Evolutionary conservation across 345 rosid species (phyloP), one percentile per base, ranked within the genome.

Genomic region (Chamaenerion angustifolium): DNA sequence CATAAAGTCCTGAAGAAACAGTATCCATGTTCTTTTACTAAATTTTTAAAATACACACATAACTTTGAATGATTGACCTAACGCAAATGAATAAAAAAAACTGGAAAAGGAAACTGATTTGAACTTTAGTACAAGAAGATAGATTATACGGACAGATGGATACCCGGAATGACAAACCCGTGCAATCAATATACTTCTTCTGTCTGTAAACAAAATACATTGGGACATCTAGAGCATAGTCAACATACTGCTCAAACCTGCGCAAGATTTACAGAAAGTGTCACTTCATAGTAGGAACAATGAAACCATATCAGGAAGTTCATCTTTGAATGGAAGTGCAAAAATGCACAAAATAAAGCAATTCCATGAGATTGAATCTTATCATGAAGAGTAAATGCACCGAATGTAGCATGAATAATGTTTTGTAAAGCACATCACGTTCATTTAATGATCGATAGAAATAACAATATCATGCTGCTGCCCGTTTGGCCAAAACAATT

Each of bases 191-290:
- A 60, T 83, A 83, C 71, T 78, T 83, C 73, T 82, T 67, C 57
- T 83, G 72, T 54, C 87, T 77, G 55, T 87, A 90, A 52, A 85
- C 93, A 62, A 87, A 90, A 72, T 86, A 86, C 98, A 87, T 90
- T 42, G 98, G 98, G 66, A 87, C 95, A 66, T 90, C 96, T 21
- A 86, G 96, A 54, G 96, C 98, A 40, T 86, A 90, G 52, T 90
- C 95, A 56, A 90, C 99, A 67, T 92, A 92, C 70, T 76, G 96
- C 77, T 92, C 96, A 82, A 92, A 92, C 76, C 96, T 88, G 79
- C 71, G 69, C 19, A 62, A 42, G 19, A 40, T 40, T 17, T 0
- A 52, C 15, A 37, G 27, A 42, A 23, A 41, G 95, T 64, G 83
- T 85, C 72, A 73, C 94, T 74, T 90, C 95, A 81, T 83, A 90